These are phyloP conservation scores for Balamuthia mandrillaris DNA, from an alignment of 208 protist species.

Conservation along the genomic window DNA sequence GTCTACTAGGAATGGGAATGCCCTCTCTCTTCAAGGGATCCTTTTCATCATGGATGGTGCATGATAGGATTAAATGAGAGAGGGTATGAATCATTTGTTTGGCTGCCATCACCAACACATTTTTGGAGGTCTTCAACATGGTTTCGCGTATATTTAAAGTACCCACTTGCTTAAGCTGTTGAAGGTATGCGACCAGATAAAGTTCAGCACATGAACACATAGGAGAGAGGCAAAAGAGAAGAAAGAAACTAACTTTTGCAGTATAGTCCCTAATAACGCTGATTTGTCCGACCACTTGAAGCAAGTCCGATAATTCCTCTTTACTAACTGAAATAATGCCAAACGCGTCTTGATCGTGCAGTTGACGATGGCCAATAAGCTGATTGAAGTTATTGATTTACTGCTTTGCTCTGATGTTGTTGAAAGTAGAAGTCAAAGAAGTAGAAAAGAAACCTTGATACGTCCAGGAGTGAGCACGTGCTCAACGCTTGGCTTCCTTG, in stretches of 20 bases:
- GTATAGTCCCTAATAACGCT: neutral
- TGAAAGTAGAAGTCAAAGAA: too few species aligned
- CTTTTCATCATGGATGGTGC: constrained; percentile 19
- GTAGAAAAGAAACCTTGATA: too few species aligned
- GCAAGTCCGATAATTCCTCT: constrained; percentile 32
- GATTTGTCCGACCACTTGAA: constrained; percentile 1
- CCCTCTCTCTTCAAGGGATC: neutral
- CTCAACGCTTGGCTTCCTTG: too few species aligned
- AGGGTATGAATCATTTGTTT: neutral
- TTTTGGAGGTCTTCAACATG: too few species aligned
- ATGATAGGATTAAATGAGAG: constrained; percentile 14
- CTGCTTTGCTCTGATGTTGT: neutral
- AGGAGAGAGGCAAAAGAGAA: too few species aligned
- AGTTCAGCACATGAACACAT: neutral
- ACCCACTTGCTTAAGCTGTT: neutral
- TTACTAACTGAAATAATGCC: neutral
- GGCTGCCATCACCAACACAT: neutral
- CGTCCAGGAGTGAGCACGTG: too few species aligned
- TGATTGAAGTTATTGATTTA: neutral
- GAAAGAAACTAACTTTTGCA: neutral
- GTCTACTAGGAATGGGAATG: constrained; percentile 26
- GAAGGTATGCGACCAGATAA: neutral
- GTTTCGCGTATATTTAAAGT: constrained; percentile 21
- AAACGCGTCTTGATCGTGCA: constrained; percentile 24
- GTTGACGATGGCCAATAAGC: constrained; percentile 5